phyloP scores from a whole-genome alignment of 1,284 basidiomycete species.

The Leccinum variabile region DNA sequence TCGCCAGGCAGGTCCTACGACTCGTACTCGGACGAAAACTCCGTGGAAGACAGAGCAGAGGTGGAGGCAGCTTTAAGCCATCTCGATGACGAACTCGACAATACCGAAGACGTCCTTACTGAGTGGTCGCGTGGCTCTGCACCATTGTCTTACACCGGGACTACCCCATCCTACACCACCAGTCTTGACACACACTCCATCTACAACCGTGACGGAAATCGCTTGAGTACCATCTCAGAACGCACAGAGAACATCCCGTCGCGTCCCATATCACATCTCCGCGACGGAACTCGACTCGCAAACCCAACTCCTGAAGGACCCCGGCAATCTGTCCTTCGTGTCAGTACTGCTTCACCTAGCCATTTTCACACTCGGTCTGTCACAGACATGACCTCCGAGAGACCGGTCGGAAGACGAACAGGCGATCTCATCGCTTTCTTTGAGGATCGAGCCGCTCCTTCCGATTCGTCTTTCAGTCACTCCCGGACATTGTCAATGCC shows the following conservation, averaged over 20 bases:
- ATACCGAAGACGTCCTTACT: slow-evolving; percentile 58
- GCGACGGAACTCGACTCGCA: slow-evolving; percentile 34
- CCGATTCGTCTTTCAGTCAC: slow-evolving; percentile 41
- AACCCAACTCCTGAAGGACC: slow-evolving; percentile 42
- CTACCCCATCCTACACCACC: slow-evolving; percentile 34
- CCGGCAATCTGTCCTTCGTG: slow-evolving; percentile 40
- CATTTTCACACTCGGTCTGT: slow-evolving; percentile 29
- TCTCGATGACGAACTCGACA: slow-evolving; percentile 63
- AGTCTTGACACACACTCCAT: slow-evolving; percentile 36
- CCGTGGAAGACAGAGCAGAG: slow-evolving; percentile 50
- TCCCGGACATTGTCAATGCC: slow-evolving; percentile 56
- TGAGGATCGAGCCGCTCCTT: slow-evolving; percentile 49
- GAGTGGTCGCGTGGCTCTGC: slow-evolving; percentile 50
- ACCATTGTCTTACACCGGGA: slow-evolving; percentile 42
- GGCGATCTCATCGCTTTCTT: slow-evolving; percentile 75
- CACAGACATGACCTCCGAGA: slow-evolving; percentile 31
- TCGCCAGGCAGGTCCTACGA: slow-evolving; percentile 42
- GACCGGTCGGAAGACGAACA: slow-evolving; percentile 55
- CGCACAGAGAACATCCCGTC: slow-evolving; percentile 51
- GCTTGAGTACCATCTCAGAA: slow-evolving; percentile 62
- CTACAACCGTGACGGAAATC: slow-evolving; percentile 41
- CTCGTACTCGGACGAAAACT: slow-evolving; percentile 46
- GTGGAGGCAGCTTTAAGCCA: slow-evolving; percentile 66
- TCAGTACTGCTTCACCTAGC: slow-evolving; percentile 26
- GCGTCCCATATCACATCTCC: slow-evolving; percentile 44